Evolutionary conservation across 139 green algal genomes (phyloP).

Genomic region (Desmodesmus armatus): DNA sequence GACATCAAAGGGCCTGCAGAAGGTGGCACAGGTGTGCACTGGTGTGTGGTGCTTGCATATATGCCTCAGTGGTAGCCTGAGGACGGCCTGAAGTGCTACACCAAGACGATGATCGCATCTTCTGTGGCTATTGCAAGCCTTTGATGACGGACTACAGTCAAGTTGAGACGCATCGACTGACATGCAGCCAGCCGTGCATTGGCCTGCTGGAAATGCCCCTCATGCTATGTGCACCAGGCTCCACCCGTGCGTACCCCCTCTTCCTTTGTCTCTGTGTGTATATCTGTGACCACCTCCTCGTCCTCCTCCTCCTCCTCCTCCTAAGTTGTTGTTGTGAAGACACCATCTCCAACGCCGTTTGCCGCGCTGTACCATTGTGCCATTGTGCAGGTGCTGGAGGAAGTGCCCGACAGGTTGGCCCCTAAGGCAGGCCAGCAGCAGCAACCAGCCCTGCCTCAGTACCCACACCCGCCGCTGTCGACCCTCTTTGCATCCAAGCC

Average conservation of each 20-base stretch:
- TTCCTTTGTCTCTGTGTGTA: not conserved
- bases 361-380: not conserved
- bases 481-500: slow-evolving; percentile 10
- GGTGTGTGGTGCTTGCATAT: no score
- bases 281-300: not conserved
- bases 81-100: no score
- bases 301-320: not conserved
- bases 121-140: no score
- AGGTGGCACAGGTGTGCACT: slow-evolving; percentile 42
- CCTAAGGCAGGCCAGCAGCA: not conserved
- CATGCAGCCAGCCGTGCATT: no score
- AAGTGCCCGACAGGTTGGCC: not conserved
- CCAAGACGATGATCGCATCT: no score
- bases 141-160: no score
- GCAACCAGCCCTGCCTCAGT: not conserved
- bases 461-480: slow-evolving; percentile 8
- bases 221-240: no score
- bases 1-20: slow-evolving; percentile 40
- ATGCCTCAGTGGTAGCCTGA: not conserved
- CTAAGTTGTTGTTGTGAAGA: not conserved
- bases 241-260: no score
- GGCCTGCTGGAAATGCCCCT: no score
- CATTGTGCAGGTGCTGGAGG: slow-evolving; percentile 19
- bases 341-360: not conserved
- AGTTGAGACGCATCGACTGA: not conserved